phyloP scores from a whole-genome alignment of 2,329 filamentous ascomycete species.

The Trichoderma pleuroti region DNA sequence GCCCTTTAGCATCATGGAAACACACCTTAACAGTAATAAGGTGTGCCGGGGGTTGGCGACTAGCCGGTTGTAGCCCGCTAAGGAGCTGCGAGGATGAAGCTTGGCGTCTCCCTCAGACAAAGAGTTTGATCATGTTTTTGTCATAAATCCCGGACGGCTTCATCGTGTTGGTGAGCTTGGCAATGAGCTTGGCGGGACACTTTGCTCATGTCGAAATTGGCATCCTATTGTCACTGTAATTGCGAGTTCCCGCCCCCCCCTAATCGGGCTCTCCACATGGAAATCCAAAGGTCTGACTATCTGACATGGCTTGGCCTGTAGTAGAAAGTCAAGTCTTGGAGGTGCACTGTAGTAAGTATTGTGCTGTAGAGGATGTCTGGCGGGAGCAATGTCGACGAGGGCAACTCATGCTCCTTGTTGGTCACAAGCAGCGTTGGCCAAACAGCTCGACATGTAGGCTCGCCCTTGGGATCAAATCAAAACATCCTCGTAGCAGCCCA shows the following conservation, averaged over 20 bases:
- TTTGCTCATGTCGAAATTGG: neutral
- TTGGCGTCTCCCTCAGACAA: neutral
- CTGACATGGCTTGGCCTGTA: neutral
- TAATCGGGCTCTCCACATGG: neutral
- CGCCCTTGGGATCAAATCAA: neutral
- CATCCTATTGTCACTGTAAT: neutral
- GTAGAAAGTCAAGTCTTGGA: neutral
- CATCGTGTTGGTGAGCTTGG: neutral
- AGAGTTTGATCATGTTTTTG: neutral
- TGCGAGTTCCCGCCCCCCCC: slow-evolving; percentile 4
- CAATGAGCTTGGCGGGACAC: neutral
- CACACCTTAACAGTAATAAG: slow-evolving; percentile 21
- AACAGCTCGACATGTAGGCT: neutral
- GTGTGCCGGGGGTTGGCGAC: slow-evolving; percentile 19
- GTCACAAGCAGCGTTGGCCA: neutral
- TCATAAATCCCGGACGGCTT: neutral
- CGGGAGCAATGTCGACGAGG: neutral
- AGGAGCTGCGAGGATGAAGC: neutral
- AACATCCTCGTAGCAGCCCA: neutral
- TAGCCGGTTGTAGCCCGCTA: neutral
- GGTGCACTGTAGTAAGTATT: neutral
- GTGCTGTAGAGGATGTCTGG: neutral
- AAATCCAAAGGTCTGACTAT: neutral
- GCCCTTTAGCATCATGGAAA: neutral
- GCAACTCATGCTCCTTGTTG: neutral